Evolutionary conservation across 2,329 filamentous ascomycete species (phyloP), one percentile per base, ranked within the genome.

Genomic region (Emergomyces africanus): DNA sequence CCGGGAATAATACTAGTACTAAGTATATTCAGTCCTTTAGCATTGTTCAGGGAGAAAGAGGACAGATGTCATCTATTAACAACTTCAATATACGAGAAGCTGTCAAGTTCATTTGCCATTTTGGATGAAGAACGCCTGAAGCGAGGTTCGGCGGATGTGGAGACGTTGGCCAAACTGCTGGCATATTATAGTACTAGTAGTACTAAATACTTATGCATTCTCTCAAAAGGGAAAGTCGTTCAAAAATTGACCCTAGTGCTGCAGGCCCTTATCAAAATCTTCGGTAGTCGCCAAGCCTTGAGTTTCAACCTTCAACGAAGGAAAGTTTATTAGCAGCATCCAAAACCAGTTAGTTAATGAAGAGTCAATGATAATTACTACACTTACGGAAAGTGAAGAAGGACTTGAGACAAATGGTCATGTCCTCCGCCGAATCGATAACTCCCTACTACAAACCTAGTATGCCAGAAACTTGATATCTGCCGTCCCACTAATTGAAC

Each of bases 181-280:
- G n/a, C n/a, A n/a, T n/a, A n/a, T n/a, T n/a, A n/a, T n/a, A n/a
- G n/a, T n/a, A n/a, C n/a, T n/a, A n/a, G n/a, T n/a, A n/a, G n/a
- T n/a, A n/a, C n/a, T n/a, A n/a, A n/a, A 30, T 30, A 30, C 8
- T 48, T 49, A 33, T 55, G 39, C 15, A 44, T 14, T 55, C 54
- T 44, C 54, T 44, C 39, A 44, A 55, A 55, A 30, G 37, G 54
- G 54, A 55, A 55, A 55, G 54, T 55, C 54, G 37, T 51, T 35
- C 1, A 10, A 37, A 12, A n/a, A n/a, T n/a, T n/a, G n/a, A n/a
- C n/a, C n/a, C n/a, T n/a, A n/a, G n/a, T n/a, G n/a, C n/a, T n/a
- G n/a, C n/a, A n/a, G n/a, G n/a, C n/a, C n/a, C n/a, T n/a, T n/a
- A n/a, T n/a, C n/a, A n/a, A n/a, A n/a, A n/a, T n/a, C n/a, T n/a